Evolutionary conservation across 148 eudicot genomes (phyloP), one percentile per base, ranked within the genome.

Genomic region (Silene latifolia): DNA sequence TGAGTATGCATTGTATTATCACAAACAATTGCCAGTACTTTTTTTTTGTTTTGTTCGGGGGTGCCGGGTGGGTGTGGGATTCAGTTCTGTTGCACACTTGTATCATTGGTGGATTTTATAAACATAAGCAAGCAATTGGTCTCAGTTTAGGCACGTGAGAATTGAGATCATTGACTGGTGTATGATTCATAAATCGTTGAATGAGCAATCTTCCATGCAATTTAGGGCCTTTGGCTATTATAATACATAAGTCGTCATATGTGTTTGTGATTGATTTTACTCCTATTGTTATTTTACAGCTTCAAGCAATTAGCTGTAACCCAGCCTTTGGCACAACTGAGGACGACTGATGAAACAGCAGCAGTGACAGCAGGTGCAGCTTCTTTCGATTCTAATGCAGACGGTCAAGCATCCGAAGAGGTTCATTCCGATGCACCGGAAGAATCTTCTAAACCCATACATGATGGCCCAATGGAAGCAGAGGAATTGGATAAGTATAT

Each of bases 401-500:
- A 64, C 72, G 84, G 71, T 75, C 83, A 87, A 79, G 90, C 75
- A 83, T 72, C 62, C 77, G 91, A 90, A 74, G 93, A 92, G 81
- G 86, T 78, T 73, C 71, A 83, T 83, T 85, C 98, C 74, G 87
- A 86, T 80, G 77, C 74, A 64, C 82, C 23, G 47, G 97, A 92
- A n/a, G 82, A 79, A 46, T 82, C 90, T 67, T 78, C 89, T 74
- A 85, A 84, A 81, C 83, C 88, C 72, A 81, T 63, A 72, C 88
- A 78, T 88, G 77, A 89, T 74, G 87, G 86, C 78, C 81, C 83
- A 78, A 76, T 90, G 77, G 96, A 89, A 65, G 90, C 90, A 14
- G 98, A 92, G 81, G 93, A 92, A 87, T 82, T 90, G 95, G 97
- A 96, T 88, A 89, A 88, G 86, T 96, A 90, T 81, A 87, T 96